These are phyloP conservation scores for Triticum aestivum DNA, from an alignment of 176 grass and related monocot species.

Conservation along the genomic window IWGSC_CS_RefSeq_v2.1 NC_057803.1:474506766-474507265, in stretches of 20 bases:
- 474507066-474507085: background rate
- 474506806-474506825: background rate
- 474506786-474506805: constrained; percentile 9
- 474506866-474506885: background rate
- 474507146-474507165: background rate
- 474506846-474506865: background rate
- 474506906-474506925: background rate
- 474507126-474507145: background rate
- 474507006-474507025: background rate
- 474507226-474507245: background rate
- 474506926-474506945: background rate
- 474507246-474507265: constrained; percentile 47
- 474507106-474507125: background rate
- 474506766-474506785: background rate
- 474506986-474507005: constrained; percentile 22
- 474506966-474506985: background rate
- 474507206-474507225: background rate
- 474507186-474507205: background rate
- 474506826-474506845: constrained; percentile 33
- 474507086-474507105: background rate
- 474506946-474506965: background rate
- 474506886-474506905: background rate
- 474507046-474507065: background rate
- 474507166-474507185: background rate
- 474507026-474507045: no score